These are phyloP conservation scores for Yarrowia sp. DNA, from an alignment of 805 yeast genomes.

Conservation along the genomic window DNA sequence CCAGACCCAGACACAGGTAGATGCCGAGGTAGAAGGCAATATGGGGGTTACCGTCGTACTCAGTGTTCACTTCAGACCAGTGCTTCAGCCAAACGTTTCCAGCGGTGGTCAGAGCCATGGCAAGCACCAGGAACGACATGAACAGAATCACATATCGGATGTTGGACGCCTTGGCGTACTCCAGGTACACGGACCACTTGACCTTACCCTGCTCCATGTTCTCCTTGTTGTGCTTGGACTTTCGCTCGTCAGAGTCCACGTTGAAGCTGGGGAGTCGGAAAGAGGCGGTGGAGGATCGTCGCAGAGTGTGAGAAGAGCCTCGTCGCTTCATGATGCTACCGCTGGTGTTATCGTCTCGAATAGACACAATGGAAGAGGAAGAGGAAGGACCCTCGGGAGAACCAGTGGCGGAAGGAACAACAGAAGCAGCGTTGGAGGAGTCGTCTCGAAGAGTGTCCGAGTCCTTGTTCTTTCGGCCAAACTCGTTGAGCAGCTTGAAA, in stretches of 20 bases:
- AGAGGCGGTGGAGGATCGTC: constrained; percentile 72
- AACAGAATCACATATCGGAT: constrained; percentile 66
- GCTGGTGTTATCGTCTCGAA: constrained; percentile 8
- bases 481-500: constrained; percentile 44
- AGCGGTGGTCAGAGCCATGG: constrained; percentile 67
- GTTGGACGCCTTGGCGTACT: constrained; percentile 89
- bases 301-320: constrained; percentile 49
- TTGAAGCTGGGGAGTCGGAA: constrained; percentile 51
- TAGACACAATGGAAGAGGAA: constrained; percentile 36
- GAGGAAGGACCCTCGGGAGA: constrained; percentile 31
- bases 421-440: constrained; percentile 39
- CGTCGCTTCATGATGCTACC: constrained; percentile 41
- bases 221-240: constrained; percentile 57
- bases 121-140: constrained; percentile 60
- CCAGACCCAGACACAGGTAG: constrained; percentile 76
- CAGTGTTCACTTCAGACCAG: constrained; percentile 92
- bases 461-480: constrained; percentile 43
- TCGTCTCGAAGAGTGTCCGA: constrained; percentile 23
- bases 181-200: constrained; percentile 80
- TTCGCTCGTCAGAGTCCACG: constrained; percentile 45
- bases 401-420: constrained; percentile 40
- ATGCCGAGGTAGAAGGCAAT: constrained; percentile 74
- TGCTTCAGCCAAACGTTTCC: constrained; percentile 93
- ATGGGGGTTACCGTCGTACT: constrained; percentile 71
- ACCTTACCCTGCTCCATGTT: constrained; percentile 93